Evolutionary conservation across 306 rosid species (phyloP).

Genomic region (Mucuna pruriens): DNA sequence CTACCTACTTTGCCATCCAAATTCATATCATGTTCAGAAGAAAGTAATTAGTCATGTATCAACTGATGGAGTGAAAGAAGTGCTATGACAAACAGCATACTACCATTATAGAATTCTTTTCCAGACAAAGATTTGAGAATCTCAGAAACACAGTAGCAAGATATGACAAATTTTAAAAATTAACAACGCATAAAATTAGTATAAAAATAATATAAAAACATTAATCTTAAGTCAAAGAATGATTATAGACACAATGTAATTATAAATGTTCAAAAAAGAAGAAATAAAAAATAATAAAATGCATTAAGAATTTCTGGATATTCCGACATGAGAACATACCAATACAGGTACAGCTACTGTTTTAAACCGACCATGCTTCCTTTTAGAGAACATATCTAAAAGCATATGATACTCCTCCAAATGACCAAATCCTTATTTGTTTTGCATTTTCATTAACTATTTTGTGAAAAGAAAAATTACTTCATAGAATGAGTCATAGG

Average conservation of each 20-base stretch:
- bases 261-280: neutral
- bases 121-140: slow-evolving; percentile 7
- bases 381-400: slow-evolving; percentile 10
- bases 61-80: slow-evolving; percentile 14
- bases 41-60: slow-evolving; percentile 33
- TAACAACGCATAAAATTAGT: neutral
- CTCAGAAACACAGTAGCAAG: neutral
- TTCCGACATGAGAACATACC: too few relatives aligned
- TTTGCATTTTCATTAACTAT: slow-evolving; percentile 5
- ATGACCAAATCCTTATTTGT: neutral
- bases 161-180: neutral
- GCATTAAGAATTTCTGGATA: neutral
- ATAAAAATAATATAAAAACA: neutral
- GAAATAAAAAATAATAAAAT: neutral
- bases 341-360: neutral
- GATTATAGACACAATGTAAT: too few relatives aligned
- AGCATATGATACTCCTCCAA: slow-evolving; percentile 1
- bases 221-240: neutral
- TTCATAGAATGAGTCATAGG: neutral
- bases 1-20: slow-evolving; percentile 67
- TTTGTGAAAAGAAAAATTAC: neutral
- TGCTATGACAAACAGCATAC: slow-evolving; percentile 22
- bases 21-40: slow-evolving; percentile 38
- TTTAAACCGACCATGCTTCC: neutral
- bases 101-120: slow-evolving; percentile 7